Evolutionary conservation across 371 early-diverging fungal species (phyloP), one percentile per base, ranked within the genome.

Genomic region (Haplosporangium sp.): DNA sequence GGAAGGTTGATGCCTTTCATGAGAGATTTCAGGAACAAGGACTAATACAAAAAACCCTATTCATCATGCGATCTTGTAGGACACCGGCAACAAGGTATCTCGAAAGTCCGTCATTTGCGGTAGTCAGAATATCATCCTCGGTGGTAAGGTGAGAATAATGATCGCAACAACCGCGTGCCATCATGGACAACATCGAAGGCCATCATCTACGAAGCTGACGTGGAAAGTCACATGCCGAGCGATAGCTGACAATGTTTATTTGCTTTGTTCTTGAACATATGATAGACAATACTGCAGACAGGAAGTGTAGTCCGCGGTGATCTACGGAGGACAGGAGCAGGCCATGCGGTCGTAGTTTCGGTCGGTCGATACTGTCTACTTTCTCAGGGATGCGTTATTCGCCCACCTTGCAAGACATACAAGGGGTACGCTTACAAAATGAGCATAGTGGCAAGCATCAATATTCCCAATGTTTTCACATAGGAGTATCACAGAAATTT

Each of bases 391-490:
- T 92, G 94, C 0, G 88, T 98, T 12, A 90, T 98, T 23, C 88
- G 97, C 38, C 98, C 98, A 18, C 98, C 98, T 1, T 95, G 92
- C 85, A 98, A 96, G 64, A 93, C 94, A 12, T 96, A 96, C 83
- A 97, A 97, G 86, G 96, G 95, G 94, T 92, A 83, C 42, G 41
- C 36, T 41, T 14, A 14, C 21, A 38, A 18, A 5, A 40, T 14
- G 29, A 41, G 14, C 14, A 36, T 29, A n/a, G 42, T n/a, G 10
- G 13, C 1, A 10, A 43, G 47, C 36, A 12, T 36, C 23, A n/a
- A 23, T 52, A 9, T 18, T n/a, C 50, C 10, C 23, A 23, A 43
- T 29, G n/a, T 37, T 13, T 20, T 47, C 10, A 18, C 45, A 38
- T 14, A 5, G 5, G 43, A 50, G 38, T 41, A 41, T 52, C 11